Evolutionary conservation across 441 rosid genomes (phyloP), one percentile per base, ranked within the genome.

Genomic region (Rhodomyrtus psidioides): DNA sequence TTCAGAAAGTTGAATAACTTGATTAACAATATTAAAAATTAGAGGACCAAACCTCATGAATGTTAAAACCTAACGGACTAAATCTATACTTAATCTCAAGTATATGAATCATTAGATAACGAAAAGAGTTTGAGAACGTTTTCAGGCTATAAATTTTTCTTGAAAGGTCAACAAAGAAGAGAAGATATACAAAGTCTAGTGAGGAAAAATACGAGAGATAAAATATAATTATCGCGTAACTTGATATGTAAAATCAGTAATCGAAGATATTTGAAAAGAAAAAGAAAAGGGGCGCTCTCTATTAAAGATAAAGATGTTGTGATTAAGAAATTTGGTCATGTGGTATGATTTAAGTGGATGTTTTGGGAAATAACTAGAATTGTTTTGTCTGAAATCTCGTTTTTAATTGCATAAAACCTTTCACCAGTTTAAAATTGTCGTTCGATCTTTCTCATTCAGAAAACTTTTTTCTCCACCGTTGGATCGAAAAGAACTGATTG

Each of bases 71-170:
- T 9, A 9, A 30, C 6, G 7, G 26, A 65, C 19, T 19, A 21
- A 30, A 9, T 30, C 2, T 30, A 1, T 65, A 30, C 46, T 65
- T 17, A 65, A 17, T 44, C 42, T 0, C 1, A 2, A 30, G 10
- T 19, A 34, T 34, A 62, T 30, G 7, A 30, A 17, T 65, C 26
- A 65, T 34, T 65, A 65, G 46, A 12, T 65, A 2, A 46, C 3
- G 49, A 46, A 8, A 46, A 46, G 49, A 9, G 8, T 46, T 46
- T 46, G 55, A 53, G 19, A 53, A 53, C 19, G 14, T 53, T 13
- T 14, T 5, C 4, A 53, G 54, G 14, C 14, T 4, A 30, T 7
- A 3, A 28, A 1, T 60, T 3, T 15, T 28, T 60, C 39, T 28
- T 3, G 15, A 28, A 15, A 60, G 12, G 12, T 65, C 26, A n/a